These are phyloP conservation scores for Austroboletus festivus DNA, from an alignment of 768 basidiomycete species.

Conservation along the genomic window DNA sequence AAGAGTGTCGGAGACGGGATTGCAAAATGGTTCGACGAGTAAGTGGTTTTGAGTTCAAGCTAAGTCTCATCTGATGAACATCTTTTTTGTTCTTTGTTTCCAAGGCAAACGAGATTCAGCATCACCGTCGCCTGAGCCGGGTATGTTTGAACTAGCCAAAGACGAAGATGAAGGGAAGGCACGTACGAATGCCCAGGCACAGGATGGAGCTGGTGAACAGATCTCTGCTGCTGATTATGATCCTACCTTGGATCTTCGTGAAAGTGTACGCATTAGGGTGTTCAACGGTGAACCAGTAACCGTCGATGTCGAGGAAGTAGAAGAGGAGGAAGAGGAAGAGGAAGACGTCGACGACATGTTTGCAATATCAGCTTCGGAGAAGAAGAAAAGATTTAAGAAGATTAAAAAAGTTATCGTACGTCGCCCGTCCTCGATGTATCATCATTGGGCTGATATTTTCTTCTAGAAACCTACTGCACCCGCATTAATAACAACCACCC, in stretches of 20 bases:
- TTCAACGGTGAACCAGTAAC: constrained; percentile 36
- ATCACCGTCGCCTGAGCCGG: constrained; percentile 57
- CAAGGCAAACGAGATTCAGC: constrained; percentile 51
- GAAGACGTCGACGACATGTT: constrained; percentile 98
- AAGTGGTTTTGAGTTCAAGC: constrained; percentile 1
- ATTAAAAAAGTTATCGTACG: constrained; percentile 57
- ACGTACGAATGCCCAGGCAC: constrained; percentile 43
- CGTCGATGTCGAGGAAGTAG: constrained; percentile 46
- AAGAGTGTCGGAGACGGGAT: constrained; percentile 7
- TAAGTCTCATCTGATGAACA: background rate
- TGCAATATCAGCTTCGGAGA: constrained; percentile 49
- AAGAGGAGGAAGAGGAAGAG: constrained; percentile 59
- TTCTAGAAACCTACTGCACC: constrained; percentile 50
- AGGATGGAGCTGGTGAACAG: constrained; percentile 56
- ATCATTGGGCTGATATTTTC: constrained; percentile 1
- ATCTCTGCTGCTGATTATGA: constrained; percentile 94
- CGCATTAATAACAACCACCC: constrained; percentile 67
- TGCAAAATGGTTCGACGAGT: constrained; percentile 24
- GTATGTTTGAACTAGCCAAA: constrained; percentile 67
- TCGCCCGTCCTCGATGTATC: background rate
- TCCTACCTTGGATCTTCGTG: constrained; percentile 74
- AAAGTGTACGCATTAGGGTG: constrained; percentile 75
- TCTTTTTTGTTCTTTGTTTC: background rate
- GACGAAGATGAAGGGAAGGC: constrained; percentile 50
- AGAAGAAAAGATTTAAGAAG: constrained; percentile 55